Evolutionary conservation across 148 eudicot species (phyloP).

Genomic region (Limonium bicolor): DNA sequence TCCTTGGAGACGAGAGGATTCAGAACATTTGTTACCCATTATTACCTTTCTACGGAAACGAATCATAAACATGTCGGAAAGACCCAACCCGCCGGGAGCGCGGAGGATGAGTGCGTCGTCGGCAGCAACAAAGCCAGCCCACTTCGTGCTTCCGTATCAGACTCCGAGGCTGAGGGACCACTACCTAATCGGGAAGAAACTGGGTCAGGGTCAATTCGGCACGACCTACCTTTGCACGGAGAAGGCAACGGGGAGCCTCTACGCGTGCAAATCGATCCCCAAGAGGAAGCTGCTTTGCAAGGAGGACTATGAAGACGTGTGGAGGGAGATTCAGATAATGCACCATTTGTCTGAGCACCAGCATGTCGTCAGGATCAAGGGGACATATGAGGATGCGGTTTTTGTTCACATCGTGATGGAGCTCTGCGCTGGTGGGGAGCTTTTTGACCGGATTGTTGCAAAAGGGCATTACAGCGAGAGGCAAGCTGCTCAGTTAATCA

Average conservation of each 20-base stretch:
- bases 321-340: constrained; percentile 20
- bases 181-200: constrained; percentile 12
- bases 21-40: background rate
- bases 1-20: too few species aligned
- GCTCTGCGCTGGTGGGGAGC: constrained; percentile 15
- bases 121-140: constrained; percentile 6
- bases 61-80: background rate
- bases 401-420: constrained; percentile 17
- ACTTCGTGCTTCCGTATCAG: constrained; percentile 9
- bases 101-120: constrained; percentile 4
- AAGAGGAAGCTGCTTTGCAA: constrained; percentile 10
- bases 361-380: constrained; percentile 12
- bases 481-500: constrained; percentile 9
- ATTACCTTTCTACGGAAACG: background rate
- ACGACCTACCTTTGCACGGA: constrained; percentile 14
- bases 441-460: constrained; percentile 18
- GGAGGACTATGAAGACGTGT: constrained; percentile 18
- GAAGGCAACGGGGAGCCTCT: constrained; percentile 6
- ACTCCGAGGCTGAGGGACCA: constrained; percentile 9
- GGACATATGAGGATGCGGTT: constrained; percentile 15
- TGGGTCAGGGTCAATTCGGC: constrained; percentile 21
- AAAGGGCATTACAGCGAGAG: constrained; percentile 21
- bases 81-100: constrained; percentile 1
- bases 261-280: constrained; percentile 16
- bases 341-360: constrained; percentile 16